These are phyloP conservation scores for Lecanicillium sp. DNA, from an alignment of 2,329 filamentous ascomycete genomes.

Conservation along the genomic window DNA sequence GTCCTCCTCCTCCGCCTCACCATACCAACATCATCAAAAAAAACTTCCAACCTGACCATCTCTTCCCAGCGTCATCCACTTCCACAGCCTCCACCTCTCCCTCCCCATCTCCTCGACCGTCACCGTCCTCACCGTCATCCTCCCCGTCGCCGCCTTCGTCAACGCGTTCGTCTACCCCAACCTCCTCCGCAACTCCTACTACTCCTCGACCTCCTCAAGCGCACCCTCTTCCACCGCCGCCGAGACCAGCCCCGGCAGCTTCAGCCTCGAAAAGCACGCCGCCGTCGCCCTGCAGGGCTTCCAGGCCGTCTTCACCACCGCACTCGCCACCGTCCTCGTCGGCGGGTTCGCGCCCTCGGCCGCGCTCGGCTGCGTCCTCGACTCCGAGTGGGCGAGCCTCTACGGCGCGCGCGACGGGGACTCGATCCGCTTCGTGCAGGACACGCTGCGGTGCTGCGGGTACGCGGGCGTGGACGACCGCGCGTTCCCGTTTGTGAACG, in stretches of 20 bases:
- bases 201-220: conserved; percentile 17
- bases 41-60: background rate
- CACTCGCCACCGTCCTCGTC: conserved; percentile 40
- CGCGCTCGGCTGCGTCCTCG: conserved; percentile 45
- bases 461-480: conserved; percentile 51
- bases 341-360: conserved; percentile 29
- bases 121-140: conserved; percentile 32
- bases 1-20: background rate
- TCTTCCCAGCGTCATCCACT: conserved; percentile 35
- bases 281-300: conserved; percentile 34
- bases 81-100: conserved; percentile 32
- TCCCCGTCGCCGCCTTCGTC: conserved; percentile 34
- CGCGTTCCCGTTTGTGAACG: conserved; percentile 53
- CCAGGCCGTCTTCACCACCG: conserved; percentile 36
- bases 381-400: conserved; percentile 49
- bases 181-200: conserved; percentile 23
- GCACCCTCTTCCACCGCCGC: background rate
- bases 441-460: conserved; percentile 62
- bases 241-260: background rate
- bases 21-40: background rate
- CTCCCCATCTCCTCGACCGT: conserved; percentile 33
- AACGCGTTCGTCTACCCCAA: conserved; percentile 32
- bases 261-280: conserved; percentile 20
- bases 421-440: conserved; percentile 55
- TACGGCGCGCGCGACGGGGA: conserved; percentile 44